Evolutionary conservation across 2,329 filamentous ascomycete species (phyloP).

Genomic region (Phoma sp.): DNA sequence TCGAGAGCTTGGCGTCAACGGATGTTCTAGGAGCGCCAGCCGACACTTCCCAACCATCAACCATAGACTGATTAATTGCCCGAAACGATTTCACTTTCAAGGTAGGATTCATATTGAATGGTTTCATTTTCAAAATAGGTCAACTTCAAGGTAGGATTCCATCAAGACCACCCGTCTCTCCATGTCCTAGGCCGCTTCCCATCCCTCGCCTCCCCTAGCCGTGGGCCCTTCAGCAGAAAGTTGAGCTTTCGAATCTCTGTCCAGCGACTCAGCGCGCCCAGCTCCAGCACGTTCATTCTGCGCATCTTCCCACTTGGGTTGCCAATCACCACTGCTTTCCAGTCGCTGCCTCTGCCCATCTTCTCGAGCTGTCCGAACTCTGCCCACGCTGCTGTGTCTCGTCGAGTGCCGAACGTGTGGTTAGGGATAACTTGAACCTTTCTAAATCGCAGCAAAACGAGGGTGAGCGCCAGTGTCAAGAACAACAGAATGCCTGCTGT

Average conservation of each 20-base stretch:
- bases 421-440: slow-evolving; percentile 73
- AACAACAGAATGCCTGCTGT: slow-evolving; percentile 72
- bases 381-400: slow-evolving; percentile 41
- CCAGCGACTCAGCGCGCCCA: slow-evolving; percentile 73
- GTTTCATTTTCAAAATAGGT: too few relatives aligned
- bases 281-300: slow-evolving; percentile 74
- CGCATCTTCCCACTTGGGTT: slow-evolving; percentile 73
- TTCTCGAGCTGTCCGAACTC: slow-evolving; percentile 50
- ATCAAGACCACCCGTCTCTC: slow-evolving; percentile 17
- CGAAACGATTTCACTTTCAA: too few relatives aligned
- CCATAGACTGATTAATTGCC: too few relatives aligned
- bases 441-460: slow-evolving; percentile 70
- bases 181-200: slow-evolving; percentile 4
- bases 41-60: not conserved
- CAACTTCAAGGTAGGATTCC: too few relatives aligned
- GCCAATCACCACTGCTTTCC: slow-evolving; percentile 74
- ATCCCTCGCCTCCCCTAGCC: slow-evolving; percentile 25
- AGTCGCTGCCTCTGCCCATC: slow-evolving; percentile 58
- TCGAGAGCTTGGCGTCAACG: slow-evolving; percentile 10
- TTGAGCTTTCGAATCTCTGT: slow-evolving; percentile 69
- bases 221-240: slow-evolving; percentile 40
- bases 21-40: slow-evolving; percentile 2
- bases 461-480: slow-evolving; percentile 69
- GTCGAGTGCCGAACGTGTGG: slow-evolving; percentile 54
- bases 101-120: too few relatives aligned